Base-by-base conservation (phyloP, 345 rosid species). In the Raphanus sativus region DNA sequence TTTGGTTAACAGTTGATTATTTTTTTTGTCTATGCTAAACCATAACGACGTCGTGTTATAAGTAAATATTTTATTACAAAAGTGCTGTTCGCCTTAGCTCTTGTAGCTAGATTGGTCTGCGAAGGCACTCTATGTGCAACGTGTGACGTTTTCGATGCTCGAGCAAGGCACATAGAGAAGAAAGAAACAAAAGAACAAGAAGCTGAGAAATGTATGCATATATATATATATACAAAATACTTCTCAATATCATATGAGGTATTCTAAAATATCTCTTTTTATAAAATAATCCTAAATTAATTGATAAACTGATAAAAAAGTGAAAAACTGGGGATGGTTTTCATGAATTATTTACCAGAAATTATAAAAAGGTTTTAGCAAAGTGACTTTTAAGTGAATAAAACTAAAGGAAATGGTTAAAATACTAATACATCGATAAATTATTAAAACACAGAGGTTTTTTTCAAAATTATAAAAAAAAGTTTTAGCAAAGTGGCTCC, bases 81-180 rank as follows among this genome's bases (percentile, higher is more conserved):
- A n/a, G 21, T 5, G 0, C 2, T 5, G 8, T 50, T 2, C 5
- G 55, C 55, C 21, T n/a, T 50, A 2, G 55, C 21, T 50, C 55
- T 50, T 50, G 55, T 50, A 50, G 55, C 55, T 50, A 50, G 21
- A 50, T 50, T 50, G 55, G 55, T 50, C 55, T 50, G 55, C 17
- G 55, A 50, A n/a, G 55, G 55, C 55, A 50, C 55, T 50, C 3
- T 50, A 0, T 50, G 21, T 50, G 55, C 55, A 50, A 5, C 55
- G 55, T 50, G 55, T 50, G 55, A 50, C 55, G 55, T n/a, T 50
- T 50, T 50, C 55, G 55, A 50, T 50, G 55, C 55, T 50, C 55
- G 55, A n/a, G 55, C 55, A n/a, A 50, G 55, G 55, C 55, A n/a
- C 55, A 50, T 6, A 5, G 17, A n/a, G 5, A 50, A 50, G 55